Base-by-base conservation (phyloP, 805 yeast species). In the Metschnikowia lachancei region DNA sequence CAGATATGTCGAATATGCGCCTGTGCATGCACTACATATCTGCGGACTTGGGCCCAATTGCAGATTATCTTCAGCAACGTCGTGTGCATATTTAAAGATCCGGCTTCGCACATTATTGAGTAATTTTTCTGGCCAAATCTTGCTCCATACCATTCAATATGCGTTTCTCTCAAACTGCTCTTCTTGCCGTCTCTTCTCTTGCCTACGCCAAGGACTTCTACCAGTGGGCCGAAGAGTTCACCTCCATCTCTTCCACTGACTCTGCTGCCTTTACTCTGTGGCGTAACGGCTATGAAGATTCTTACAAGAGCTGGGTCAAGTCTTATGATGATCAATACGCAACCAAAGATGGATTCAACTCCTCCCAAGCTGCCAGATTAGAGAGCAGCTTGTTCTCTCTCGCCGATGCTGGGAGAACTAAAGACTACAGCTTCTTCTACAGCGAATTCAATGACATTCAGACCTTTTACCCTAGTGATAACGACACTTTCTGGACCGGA, bases 241-340 rank as follows among this genome's bases (percentile, higher is more conserved):
- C 32, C 4, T 18, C 50, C 11, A 26, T 46, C 30, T 16, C 39
- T 18, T 19, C 50, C 14, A 33, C 37, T 6, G 43, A 45, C 22
- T 7, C 43, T 13, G 43, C 43, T 11, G 50, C 36, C 10, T 39
- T 34, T 41, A 19, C 36, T 2, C 31, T 16, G 36, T 46, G 49
- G 45, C 31, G 26, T 20, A 19, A 32, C 11, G 28, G 32, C n/a
- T 43, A 36, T n/a, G 46, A 29, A 9, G 41, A 43, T 2, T 32
- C 41, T n/a, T 43, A 43, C 41, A 36, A 43, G 41, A 24, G 42
- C 8, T 38, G 34, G 41, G 34, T 33, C n/a, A 22, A 20, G 10
- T 22, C 28, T 22, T 36, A 22, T 34, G 20, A 8, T 11, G 17
- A 20, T 13, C 17, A 31, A 6, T 17, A 36, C 22, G 41, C 41